Evolutionary conservation across 495 filamentous ascomycete species (phyloP), one percentile per base, ranked within the genome.

Genomic region (Tuber umbilicatum): DNA sequence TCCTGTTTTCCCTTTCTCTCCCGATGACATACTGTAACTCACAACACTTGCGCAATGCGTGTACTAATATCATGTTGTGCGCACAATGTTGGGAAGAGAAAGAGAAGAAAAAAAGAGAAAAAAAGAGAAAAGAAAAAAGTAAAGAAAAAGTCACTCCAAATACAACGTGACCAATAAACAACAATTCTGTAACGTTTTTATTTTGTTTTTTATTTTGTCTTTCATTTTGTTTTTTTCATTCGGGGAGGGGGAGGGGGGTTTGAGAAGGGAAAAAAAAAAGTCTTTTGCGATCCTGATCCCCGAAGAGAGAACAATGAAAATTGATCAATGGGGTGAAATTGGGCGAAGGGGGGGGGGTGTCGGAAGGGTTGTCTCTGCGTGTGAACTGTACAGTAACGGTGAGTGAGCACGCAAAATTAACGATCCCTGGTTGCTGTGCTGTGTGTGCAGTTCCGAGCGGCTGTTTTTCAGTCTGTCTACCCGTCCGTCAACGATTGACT

Each of bases 91-190:
- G 55, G 55, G 55, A 17, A 35, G 55, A 21, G 47, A n/a, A n/a
- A 50, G 45, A 50, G 5, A 50, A 5, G 42, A 14, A 10, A 27
- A 16, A 31, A 60, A 60, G 31, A 64, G 35, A 2, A 35, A 16
- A 16, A 31, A 14, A 64, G 35, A 31, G 19, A 16, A 64, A 64
- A 64, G 35, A 35, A 16, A 17, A 64, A 64, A 64, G 55, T 5
- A 35, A 35, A 75, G 74, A 64, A 75, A 76, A 64, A 35, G 55
- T 64, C 27, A 35, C 55, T 31, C 27, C 4, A 16, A 64, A 35
- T 64, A 35, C 27, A 64, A 64, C 27, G 55, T 64, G 55, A 64
- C 55, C 55, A 64, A 64, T 64, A 64, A 64, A 31, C 55, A 64
- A 35, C 55, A 64, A 64, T 64, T 64, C 27, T 35, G 55, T 31